These are phyloP conservation scores for Neurospora sp. DNA, from an alignment of 495 filamentous ascomycete species.

Conservation along the genomic window DNA sequence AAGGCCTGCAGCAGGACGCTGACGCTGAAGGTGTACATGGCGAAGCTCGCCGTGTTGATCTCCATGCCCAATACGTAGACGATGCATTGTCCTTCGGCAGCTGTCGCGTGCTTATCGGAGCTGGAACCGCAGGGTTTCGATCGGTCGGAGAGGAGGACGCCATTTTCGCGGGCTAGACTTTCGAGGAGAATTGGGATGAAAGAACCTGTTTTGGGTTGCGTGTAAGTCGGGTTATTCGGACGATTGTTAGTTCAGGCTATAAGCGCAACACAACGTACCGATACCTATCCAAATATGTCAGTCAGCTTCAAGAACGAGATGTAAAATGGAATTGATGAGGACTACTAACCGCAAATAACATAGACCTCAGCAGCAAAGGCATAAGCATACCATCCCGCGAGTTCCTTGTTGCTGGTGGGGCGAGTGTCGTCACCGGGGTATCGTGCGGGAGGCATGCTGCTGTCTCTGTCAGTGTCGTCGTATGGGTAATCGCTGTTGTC, in stretches of 20 bases:
- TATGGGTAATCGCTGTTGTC: constrained; percentile 11
- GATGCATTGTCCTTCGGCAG: constrained; percentile 61
- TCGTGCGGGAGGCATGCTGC: constrained; percentile 12
- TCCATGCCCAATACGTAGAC: constrained; percentile 72
- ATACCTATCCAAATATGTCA: constrained; percentile 9
- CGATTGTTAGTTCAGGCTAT: not conserved
- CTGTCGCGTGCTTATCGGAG: constrained; percentile 19
- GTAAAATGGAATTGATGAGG: not conserved
- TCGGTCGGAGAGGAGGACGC: constrained; percentile 68
- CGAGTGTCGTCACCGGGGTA: constrained; percentile 84
- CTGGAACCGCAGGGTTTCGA: constrained; percentile 55
- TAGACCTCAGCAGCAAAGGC: constrained; percentile 97
- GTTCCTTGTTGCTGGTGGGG: constrained; percentile 75
- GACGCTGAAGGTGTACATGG: constrained; percentile 94
- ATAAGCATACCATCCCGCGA: constrained; percentile 92
- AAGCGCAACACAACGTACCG: constrained; percentile 13
- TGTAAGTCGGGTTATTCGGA: not conserved
- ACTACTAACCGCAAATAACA: constrained; percentile 73
- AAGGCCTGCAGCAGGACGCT: constrained; percentile 83
- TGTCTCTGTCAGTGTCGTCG: not conserved
- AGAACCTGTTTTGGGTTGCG: constrained; percentile 46
- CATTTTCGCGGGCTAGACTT: constrained; percentile 82
- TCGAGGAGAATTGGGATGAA: constrained; percentile 97
- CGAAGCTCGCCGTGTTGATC: constrained; percentile 93
- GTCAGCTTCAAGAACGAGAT: not conserved